Evolutionary conservation across 768 basidiomycete genomes (phyloP).

Genomic region (Termitomyces sp.): DNA sequence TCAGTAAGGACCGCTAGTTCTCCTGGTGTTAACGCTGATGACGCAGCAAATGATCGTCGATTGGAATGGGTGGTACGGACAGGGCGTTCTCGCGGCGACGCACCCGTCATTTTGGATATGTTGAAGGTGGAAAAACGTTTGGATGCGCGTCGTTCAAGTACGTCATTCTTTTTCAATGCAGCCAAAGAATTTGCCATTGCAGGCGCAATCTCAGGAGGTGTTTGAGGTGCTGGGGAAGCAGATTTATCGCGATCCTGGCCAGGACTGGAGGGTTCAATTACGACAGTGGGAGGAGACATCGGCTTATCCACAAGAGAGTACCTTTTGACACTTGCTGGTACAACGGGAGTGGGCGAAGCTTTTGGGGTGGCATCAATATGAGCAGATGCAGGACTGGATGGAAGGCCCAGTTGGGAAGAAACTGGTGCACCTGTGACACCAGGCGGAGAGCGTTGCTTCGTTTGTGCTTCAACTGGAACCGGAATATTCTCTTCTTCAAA

Average conservation of each 20-base stretch:
- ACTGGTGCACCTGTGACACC: conserved; percentile 2
- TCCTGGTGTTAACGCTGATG: conserved; percentile 58
- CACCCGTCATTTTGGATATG: conserved; percentile 88
- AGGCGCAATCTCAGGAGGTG: conserved; percentile 43
- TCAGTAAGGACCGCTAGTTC: conserved; percentile 76
- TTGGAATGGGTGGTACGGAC: conserved; percentile 47
- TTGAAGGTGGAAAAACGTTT: conserved; percentile 96
- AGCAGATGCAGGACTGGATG: conserved; percentile 5
- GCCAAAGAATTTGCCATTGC: conserved; percentile 80
- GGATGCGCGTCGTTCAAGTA: conserved; percentile 86
- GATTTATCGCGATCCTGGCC: conserved; percentile 30
- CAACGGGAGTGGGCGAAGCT: conserved; percentile 32
- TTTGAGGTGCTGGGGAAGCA: conserved; percentile 33
- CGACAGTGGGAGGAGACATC: conserved; percentile 37
- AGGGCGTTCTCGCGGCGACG: conserved; percentile 45
- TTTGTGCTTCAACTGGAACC: conserved; percentile 9
- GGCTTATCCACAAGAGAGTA: conserved; percentile 81
- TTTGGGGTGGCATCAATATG: conserved; percentile 15
- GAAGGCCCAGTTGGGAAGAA: conserved; percentile 7
- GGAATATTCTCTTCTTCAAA: conserved; percentile 17
- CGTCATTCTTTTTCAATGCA: conserved; percentile 83
- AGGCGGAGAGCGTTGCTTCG: conserved; percentile 11
- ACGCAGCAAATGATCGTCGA: conserved; percentile 64
- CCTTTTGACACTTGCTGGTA: conserved; percentile 70
- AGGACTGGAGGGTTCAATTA: conserved; percentile 53